Evolutionary conservation across 345 rosid species (phyloP).

Genomic region (rapeseed (Brassica napus)): DNA sequence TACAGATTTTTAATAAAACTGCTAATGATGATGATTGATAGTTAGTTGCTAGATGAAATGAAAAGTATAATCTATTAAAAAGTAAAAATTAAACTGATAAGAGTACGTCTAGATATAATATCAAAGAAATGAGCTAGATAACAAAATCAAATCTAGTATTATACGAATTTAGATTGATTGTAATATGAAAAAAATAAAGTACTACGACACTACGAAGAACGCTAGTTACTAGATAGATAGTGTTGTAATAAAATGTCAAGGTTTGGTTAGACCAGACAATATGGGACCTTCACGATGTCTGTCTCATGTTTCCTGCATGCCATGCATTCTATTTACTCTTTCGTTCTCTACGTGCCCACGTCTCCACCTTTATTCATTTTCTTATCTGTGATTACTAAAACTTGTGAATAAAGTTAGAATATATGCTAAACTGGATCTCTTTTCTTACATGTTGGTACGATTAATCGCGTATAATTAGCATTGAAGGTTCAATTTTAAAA

Average conservation of each 20-base stretch:
- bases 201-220: slow-evolving; percentile 38
- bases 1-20: not conserved
- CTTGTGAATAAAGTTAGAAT: not conserved
- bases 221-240: slow-evolving; percentile 38
- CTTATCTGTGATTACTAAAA: slow-evolving; percentile 10
- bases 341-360: slow-evolving; percentile 39
- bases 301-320: slow-evolving; percentile 47
- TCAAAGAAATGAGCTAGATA: slow-evolving; percentile 24
- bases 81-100: slow-evolving; percentile 26
- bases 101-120: slow-evolving; percentile 33
- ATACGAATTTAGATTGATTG: slow-evolving; percentile 1
- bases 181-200: slow-evolving; percentile 23
- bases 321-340: slow-evolving; percentile 40
- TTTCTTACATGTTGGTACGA: not conserved
- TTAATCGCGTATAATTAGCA: slow-evolving; percentile 8
- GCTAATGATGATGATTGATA: slow-evolving; percentile 25
- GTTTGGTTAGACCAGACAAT: slow-evolving; percentile 41
- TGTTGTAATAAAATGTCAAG: slow-evolving; percentile 37
- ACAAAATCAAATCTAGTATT: slow-evolving; percentile 13
- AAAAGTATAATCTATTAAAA: slow-evolving; percentile 8
- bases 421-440: not conserved
- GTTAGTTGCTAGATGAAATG: slow-evolving; percentile 21
- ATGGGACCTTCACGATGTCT: slow-evolving; percentile 44
- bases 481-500: not conserved
- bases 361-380: slow-evolving; percentile 25